These are phyloP conservation scores for Penicillium arizonense DNA, from an alignment of 495 filamentous ascomycete species.

Conservation along the genomic window DNA sequence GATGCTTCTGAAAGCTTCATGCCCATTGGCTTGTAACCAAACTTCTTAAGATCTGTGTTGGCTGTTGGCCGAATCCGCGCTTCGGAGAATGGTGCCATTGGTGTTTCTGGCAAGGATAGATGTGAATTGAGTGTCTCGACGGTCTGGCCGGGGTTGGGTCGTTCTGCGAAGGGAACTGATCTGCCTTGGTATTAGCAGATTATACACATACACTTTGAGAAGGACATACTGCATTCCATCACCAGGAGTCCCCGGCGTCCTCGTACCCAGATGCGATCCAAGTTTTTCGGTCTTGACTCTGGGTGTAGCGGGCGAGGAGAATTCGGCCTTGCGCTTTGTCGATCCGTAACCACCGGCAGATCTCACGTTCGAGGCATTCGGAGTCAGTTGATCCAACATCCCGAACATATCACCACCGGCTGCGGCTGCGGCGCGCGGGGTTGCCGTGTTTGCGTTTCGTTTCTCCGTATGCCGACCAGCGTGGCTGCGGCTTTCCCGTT, in stretches of 20 bases:
- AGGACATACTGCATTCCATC: conserved; percentile 33
- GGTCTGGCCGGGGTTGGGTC: conserved; percentile 74
- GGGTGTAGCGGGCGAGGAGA: conserved; percentile 53
- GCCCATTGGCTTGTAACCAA: conserved; percentile 85
- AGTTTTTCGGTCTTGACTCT: conserved; percentile 47
- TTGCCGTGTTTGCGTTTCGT: conserved; percentile 52
- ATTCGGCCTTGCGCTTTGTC: conserved; percentile 62
- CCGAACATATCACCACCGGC: conserved; percentile 72
- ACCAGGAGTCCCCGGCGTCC: conserved; percentile 21
- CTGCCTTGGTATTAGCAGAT: conserved; percentile 32
- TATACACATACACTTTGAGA: neutral
- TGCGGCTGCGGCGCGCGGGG: conserved; percentile 59
- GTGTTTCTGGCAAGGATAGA: conserved; percentile 64
- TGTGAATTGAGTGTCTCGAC: conserved; percentile 81
- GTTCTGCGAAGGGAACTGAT: conserved; percentile 62
- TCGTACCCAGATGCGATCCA: conserved; percentile 31
- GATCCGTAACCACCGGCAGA: conserved; percentile 46
- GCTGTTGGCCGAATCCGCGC: conserved; percentile 77
- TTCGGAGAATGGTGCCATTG: conserved; percentile 68
- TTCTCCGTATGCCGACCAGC: conserved; percentile 60
- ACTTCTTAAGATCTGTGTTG: conserved; percentile 83
- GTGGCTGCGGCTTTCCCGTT: conserved; percentile 66
- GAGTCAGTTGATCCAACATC: conserved; percentile 81
- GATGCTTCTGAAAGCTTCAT: conserved; percentile 92
- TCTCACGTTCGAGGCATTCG: conserved; percentile 61